Evolutionary conservation across 2,329 filamentous ascomycete species (phyloP).

Genomic region (Coniochaeta pulveracea): DNA sequence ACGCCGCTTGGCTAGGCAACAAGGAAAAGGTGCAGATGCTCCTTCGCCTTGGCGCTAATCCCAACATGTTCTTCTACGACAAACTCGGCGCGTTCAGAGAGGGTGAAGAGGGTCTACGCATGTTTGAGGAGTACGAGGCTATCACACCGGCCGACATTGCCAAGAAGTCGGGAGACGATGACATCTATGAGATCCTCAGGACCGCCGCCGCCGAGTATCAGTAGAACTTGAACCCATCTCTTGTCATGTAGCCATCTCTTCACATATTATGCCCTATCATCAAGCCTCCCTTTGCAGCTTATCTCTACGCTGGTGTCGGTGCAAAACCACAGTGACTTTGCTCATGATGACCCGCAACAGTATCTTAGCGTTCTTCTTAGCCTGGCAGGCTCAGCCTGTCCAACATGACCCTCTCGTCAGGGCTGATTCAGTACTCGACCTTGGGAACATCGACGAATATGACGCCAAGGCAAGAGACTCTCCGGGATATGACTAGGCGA

Average conservation of each 20-base stretch:
- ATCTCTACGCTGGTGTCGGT: not conserved
- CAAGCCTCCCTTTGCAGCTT: conserved; percentile 1
- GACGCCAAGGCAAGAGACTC: no score
- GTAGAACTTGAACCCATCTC: conserved; percentile 3
- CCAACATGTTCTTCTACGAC: conserved; percentile 2
- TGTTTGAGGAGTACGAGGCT: conserved; percentile 3
- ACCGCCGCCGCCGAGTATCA: conserved; percentile 2
- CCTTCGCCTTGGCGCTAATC: conserved; percentile 3
- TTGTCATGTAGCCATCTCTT: conserved; percentile 2
- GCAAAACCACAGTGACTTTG: not conserved
- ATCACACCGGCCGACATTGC: conserved; percentile 3
- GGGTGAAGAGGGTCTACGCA: conserved; percentile 3
- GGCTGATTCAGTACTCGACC: no score
- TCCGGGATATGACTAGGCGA: no score
- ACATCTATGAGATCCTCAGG: conserved; percentile 3
- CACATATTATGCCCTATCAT: conserved; percentile 1
- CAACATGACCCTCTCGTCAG: not conserved
- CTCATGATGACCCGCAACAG: conserved; percentile 1
- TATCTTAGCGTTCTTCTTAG: conserved; percentile 2
- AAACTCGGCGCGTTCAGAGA: conserved; percentile 1
- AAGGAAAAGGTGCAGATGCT: conserved; percentile 3
- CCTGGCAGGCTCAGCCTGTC: conserved; percentile 1
- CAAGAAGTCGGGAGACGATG: conserved; percentile 3
- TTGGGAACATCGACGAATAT: no score
- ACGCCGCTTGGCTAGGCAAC: not conserved